Base-by-base conservation (phyloP, 352 stramenopile species). In the Peronospora belbahrii region DNA sequence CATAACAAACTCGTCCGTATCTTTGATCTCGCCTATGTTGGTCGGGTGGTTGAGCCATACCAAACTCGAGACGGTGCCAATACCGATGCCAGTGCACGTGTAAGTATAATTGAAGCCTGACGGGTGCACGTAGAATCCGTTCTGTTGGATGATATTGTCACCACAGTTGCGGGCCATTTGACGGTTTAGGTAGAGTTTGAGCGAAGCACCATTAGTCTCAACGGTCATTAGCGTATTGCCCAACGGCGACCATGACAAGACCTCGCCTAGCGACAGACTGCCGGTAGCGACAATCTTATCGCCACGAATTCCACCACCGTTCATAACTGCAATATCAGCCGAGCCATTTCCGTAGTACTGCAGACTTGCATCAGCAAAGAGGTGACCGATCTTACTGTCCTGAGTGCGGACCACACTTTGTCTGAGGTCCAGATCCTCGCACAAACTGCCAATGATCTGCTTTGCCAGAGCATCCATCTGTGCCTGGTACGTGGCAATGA, bases 61-160 rank as follows among this genome's bases (percentile, higher is more conserved):
- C 38, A 88, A 40, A 38, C 43, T 72, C 40, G 67, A 70, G 42
- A 88, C 13, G 13, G 40, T 28, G 19, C 77, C 77, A 1, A 30
- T 46, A 10, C 44, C 48, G 23, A 44, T 14, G 10, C 51, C 62
- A 19, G 62, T 79, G 67, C 77, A 88, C 45, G 57, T 70, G 59
- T 79, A 88, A 10, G 57, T 61, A 46, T 79, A 88, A 64, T 83
- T 83, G 52, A 88, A 67, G 42, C 74, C 74, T 2, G 66, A 65
- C 15, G 70, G 55, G 46, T 88, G 74, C 18, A 81, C 57, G 60
- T 83, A 86, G 37, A 79, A 70, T 23, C 76, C 76, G 52, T 88
- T 86, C 28, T 67, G 48, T 14, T 69, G 44, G 15, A 85, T 55
- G 8, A 71, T 36, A 19, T 61, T 60, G 33, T 37, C 59, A 11